Evolutionary conservation across 2,329 filamentous ascomycete genomes (phyloP).

Genomic region (Ciborinia camelliae): DNA sequence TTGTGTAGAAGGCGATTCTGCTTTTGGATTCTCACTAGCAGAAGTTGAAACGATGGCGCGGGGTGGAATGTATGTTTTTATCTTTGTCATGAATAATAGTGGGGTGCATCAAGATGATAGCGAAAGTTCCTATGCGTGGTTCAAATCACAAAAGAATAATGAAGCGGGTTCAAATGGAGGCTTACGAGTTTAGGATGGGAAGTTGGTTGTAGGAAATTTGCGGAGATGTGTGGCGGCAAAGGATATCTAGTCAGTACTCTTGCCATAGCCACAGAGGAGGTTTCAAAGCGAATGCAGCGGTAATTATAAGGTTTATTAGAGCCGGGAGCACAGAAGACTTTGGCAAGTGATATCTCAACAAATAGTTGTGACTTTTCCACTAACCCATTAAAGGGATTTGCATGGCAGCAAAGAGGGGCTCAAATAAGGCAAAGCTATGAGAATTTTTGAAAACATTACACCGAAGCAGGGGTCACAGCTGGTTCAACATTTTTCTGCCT

Average conservation of each 20-base stretch:
- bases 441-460: not conserved
- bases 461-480: not conserved
- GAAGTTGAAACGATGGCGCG: conserved; percentile 56
- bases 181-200: conserved; percentile 51
- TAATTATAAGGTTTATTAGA: conserved; percentile 54
- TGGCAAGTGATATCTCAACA: conserved; percentile 27
- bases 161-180: conserved; percentile 36
- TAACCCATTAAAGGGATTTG: conserved; percentile 30
- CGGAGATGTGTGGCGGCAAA: conserved; percentile 52
- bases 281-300: conserved; percentile 46
- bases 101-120: conserved; percentile 48
- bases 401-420: conserved; percentile 37
- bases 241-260: conserved; percentile 51
- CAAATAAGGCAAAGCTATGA: conserved; percentile 24
- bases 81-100: conserved; percentile 56
- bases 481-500: too few relatives aligned
- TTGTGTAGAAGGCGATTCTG: conserved; percentile 53
- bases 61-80: conserved; percentile 51
- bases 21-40: conserved; percentile 53
- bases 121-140: conserved; percentile 42
- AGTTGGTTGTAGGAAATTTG: conserved; percentile 53
- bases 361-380: not conserved
- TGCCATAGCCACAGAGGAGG: conserved; percentile 49
- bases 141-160: conserved; percentile 43
- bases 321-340: conserved; percentile 45